These are phyloP conservation scores for Rubroboletus pulcherrimus DNA, from an alignment of 768 basidiomycete species.

Conservation along the genomic window DNA sequence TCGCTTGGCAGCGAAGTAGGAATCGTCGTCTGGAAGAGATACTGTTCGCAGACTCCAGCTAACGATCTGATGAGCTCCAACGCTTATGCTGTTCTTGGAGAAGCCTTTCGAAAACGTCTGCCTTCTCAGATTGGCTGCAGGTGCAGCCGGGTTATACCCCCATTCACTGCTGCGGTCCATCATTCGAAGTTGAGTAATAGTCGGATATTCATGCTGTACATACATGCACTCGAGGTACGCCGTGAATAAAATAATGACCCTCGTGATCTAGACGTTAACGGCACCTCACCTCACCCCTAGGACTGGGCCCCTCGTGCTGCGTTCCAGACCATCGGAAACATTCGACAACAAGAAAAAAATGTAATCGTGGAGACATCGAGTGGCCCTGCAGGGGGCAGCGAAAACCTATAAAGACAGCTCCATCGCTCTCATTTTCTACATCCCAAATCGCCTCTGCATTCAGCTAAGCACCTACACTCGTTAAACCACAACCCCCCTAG, in stretches of 20 bases:
- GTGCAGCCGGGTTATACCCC: neutral
- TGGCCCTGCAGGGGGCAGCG: neutral
- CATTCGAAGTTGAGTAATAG: neutral
- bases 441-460: neutral
- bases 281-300: neutral
- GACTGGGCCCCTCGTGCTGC: neutral
- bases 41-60: neutral
- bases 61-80: neutral
- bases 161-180: neutral
- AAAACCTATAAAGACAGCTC: conserved; percentile 10
- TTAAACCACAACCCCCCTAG: neutral
- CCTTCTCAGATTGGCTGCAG: neutral
- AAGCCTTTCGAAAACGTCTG: neutral
- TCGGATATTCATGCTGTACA: neutral
- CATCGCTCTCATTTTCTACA: neutral
- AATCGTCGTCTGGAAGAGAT: neutral
- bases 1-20: neutral
- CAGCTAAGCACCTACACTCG: conserved; percentile 2
- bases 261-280: neutral
- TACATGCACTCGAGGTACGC: neutral
- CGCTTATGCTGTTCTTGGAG: no score
- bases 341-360: neutral
- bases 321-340: conserved; percentile 10
- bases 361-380: neutral
- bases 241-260: neutral